Conservation (phyloP, 2,329 filamentous ascomycete species). For the Helotiales sp. region DNA sequence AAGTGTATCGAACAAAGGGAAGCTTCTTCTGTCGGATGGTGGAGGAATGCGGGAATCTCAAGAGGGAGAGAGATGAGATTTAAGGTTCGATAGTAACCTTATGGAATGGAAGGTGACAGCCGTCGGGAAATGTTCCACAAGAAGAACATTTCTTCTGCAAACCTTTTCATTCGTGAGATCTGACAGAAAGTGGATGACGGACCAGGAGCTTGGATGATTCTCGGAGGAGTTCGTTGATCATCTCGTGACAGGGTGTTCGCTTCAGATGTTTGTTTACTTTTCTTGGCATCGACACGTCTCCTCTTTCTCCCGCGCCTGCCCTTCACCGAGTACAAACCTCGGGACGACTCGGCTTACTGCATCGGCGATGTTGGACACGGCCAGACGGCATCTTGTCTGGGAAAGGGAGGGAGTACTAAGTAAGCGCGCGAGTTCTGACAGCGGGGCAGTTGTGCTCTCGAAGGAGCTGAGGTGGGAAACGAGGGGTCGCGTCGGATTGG, state of each 20-base stretch:
- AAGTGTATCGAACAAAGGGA: too few species aligned
- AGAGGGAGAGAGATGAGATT: background rate
- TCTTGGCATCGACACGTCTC: constrained; percentile 7
- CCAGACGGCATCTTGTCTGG: too few species aligned
- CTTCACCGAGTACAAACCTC: background rate
- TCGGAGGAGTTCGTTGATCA: background rate
- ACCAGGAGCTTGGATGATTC: background rate
- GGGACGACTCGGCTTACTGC: background rate
- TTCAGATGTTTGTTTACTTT: constrained; percentile 10
- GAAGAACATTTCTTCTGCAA: background rate
- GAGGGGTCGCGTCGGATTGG: background rate
- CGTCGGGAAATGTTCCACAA: background rate
- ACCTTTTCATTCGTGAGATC: too few species aligned
- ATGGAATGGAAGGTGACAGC: background rate
- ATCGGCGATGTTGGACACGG: background rate
- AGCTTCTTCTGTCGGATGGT: background rate
- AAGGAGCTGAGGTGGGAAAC: background rate
- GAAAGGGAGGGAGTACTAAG: too few species aligned
- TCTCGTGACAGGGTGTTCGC: constrained; percentile 9
- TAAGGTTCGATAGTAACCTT: background rate
- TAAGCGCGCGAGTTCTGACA: background rate
- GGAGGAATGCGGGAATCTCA: background rate
- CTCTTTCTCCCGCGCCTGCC: background rate
- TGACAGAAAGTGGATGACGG: background rate
- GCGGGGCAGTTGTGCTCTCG: background rate